Base-by-base conservation (phyloP, 202 grass and related monocot species). In the Hordeum pubiflorum region DNA sequence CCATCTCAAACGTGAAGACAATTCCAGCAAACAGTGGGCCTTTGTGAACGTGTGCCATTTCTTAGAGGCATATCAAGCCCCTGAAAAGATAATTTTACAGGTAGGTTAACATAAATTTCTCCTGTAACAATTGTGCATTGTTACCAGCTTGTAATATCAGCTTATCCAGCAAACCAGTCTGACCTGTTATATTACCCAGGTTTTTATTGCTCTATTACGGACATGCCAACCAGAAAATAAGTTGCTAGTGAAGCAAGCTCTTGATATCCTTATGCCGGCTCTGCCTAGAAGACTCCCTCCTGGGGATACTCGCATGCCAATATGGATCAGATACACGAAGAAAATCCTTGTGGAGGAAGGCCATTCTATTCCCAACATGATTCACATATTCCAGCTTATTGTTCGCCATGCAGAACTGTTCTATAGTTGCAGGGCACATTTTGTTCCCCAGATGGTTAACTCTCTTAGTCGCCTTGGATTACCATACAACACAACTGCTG, bases 391-490 rank as follows among this genome's bases (percentile, higher is more conserved):
- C 76, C 96, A 99, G 89, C 89, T 99, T 77, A 91, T 99, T 55
- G 96, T 99, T 78, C 90, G 96, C n/a, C 96, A 99, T 88, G 91
- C 96, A 8, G 90, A 96, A 32, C 90, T 99, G 81, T 99, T 99
- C 43, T 99, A 99, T 87, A 93, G 90, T 69, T 99, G 96, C 74
- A 90, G 96, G 82, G 96, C 96, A 33, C 96, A 99, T 68, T 99
- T 99, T 95, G 96, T 99, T 77, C 96, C 96, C 76, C 96, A 99
- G 83, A 99, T 99, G 96, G 96, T 99, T 74, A 99, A 99, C 34
- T 99, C 96, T 66, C 93, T 99, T 81, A 99, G 96, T 75, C 87
- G 92, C 39, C 87, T 99, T 80, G 96, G 96, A 27, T 82, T 99
- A 81, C 96, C 96, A 36, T 99, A 88, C 78, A 99, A 99, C 71